Base-by-base conservation (phyloP, 2,329 filamentous ascomycete genomes). In the Xylariaceae sp. region DNA sequence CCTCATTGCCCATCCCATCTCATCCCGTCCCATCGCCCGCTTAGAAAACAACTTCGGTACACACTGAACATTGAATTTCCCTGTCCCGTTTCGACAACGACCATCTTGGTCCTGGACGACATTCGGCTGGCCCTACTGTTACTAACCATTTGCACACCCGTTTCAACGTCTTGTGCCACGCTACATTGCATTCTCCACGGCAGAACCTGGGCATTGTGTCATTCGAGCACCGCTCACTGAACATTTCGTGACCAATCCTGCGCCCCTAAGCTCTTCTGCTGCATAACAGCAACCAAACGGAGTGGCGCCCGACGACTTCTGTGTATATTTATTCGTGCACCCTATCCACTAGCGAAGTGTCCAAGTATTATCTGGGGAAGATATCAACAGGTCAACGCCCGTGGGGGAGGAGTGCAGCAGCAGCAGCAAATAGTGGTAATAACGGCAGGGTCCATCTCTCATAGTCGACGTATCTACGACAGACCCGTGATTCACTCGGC, bases 161-260 rank as follows among this genome's bases (percentile, higher is more conserved):
- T 45, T 42, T 47, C 43, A 18, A 20, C 55, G 43, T 33, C 33
- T 27, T 30, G 48, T 58, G 58, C 55, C 49, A 48, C 51, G 54
- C 54, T 58, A 30, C 51, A 47, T 53, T 49, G 50, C 50, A 55
- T 32, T 18, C 44, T 47, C 47, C 45, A 56, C 49, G 51, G 43
- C 45, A 50, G 59, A 36, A 55, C 57, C 57, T 47, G 57, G 59
- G 59, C 58, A 65, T 66, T 64, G 64, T 65, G 63, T 59, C 60
- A 65, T 66, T 50, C 52, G 56, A 50, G 47, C 53, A 35, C 44
- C 53, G 51, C 53, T 56, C 43, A 37, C 45, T 53, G 45, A 32
- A 50, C 27, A 20, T 33, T 16, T 42, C 53, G 61, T 61, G 57
- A 58, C 60, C 64, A 62, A 63, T 62, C 60, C 59, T 55, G 55